These are phyloP conservation scores for Vitis rotundifolia DNA, from an alignment of 164 flowering plant species.

Conservation along the genomic window DNA sequence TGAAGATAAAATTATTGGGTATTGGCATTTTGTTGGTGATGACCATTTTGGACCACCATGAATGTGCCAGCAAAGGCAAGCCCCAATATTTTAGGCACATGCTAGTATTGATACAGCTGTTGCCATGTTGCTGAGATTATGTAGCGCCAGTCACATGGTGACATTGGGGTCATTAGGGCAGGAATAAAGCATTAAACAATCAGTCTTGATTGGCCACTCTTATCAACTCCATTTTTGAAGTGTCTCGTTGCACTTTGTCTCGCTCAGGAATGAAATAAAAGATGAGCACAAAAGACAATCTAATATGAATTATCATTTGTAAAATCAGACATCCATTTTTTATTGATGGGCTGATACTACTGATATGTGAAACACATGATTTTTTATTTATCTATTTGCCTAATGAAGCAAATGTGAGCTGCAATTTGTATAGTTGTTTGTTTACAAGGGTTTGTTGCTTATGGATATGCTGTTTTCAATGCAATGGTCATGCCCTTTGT, in stretches of 20 bases:
- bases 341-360: background rate
- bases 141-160: background rate
- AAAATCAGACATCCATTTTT: background rate
- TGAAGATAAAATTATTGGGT: too few relatives aligned
- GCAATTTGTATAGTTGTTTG: too few relatives aligned
- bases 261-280: background rate
- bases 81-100: background rate
- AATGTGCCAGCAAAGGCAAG: background rate
- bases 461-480: too few relatives aligned
- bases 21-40: too few relatives aligned
- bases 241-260: constrained; percentile 1
- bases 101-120: background rate
- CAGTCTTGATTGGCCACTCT: background rate
- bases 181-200: background rate
- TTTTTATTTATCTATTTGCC: too few relatives aligned
- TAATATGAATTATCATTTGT: too few relatives aligned
- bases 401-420: too few relatives aligned
- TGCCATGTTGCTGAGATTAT: background rate
- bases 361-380: too few relatives aligned
- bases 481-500: too few relatives aligned
- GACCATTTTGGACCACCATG: background rate
- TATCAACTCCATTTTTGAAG: background rate
- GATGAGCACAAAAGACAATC: background rate
- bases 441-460: too few relatives aligned
- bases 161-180: background rate